Evolutionary conservation across 139 green algal species (phyloP), one percentile per base, ranked within the genome.

Genomic region (Astrephomene gubernaculifera): DNA sequence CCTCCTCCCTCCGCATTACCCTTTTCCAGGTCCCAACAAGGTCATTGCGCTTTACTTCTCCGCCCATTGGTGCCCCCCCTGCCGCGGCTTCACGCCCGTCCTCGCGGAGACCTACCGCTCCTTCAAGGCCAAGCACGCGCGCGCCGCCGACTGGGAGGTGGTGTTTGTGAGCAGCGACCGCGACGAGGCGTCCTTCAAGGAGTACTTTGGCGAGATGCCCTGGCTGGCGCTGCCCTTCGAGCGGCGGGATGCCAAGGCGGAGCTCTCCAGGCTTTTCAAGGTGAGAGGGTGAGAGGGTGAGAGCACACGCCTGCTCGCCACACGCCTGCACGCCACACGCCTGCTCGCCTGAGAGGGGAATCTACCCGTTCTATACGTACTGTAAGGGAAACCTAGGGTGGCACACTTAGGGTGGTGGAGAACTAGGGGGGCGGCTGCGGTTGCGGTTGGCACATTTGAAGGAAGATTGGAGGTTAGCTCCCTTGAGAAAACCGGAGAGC

Each of bases 61-160:
- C 27, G 81, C 81, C 6, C 81, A 86, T 53, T 86, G 81, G 85
- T 88, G 83, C 83, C 64, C 64, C 0, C 83, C 83, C 45, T 88
- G 83, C 83, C 83, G 74, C 22, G 2, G 9, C 36, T 88, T 88
- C 74, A 88, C 83, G 0, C 83, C 83, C 12, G 14, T 73, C 44
- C 85, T 89, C 29, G 78, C 57, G 2, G 12, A 24, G 2, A 78
- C 49, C 24, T 89, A 86, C 69, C 49, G 52, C 4, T 27, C 31
- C 33, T 84, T 89, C 75, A 86, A 89, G 75, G 76, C 54, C 10
- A 54, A 8, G 0, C 70, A 82, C 25, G 31, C 82, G 29, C 57
- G 35, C n/a, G 24, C 29, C 0, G 71, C 22, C 2, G 54, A 82
- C 57, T 82, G 73, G 52, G 71, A 82, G 35, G 63, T 87, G 5